Evolutionary conservation across 2,329 filamentous ascomycete species (phyloP), one percentile per base, ranked within the genome.

Genomic region (Sarocladiaceae sp.): DNA sequence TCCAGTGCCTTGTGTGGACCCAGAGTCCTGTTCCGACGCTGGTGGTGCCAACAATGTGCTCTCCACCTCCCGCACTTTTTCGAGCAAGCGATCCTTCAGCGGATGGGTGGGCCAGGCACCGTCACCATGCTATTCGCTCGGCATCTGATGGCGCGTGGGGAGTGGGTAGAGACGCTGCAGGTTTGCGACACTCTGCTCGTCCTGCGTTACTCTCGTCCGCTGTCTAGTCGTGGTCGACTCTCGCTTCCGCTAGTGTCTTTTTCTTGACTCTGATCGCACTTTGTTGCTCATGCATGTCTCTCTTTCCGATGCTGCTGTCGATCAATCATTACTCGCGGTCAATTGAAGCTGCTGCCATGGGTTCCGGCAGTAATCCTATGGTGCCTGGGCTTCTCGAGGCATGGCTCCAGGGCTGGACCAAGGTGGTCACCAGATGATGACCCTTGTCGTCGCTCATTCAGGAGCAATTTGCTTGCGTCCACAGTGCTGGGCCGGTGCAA

Each of bases 391-490:
- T 26, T 28, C 28, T 15, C n/a, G 8, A 25, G n/a, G 17, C n/a
- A 4, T 29, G 26, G 15, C 22, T 20, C 20, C 28, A 12, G 26
- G 22, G 22, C 37, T 40, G 13, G 15, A 44, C 40, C 40, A 48
- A 31, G 15, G 5, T 20, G 44, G 28, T 28, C 15, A 29, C 33
- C 12, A 22, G 26, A 11, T 48, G 28, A 48, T 33, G 44, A 48
- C 28, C 44, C 44, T 48, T 17, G 44, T 48, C 44, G 26, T 22
- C 17, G 26, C 28, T 48, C 44, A 18, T 28, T 22, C 44, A 31
- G 15, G 26, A n/a, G 50, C 37, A 52, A 52, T 52, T 39, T 52
- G 37, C 37, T 46, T 46, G 23, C 18, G 50, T 22, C 47, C 47
- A 50, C 28, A 20, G 17, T 25, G 17, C 47, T 28, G 47, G 46